Percentiles rank a stretch among this genome's conserved stretches.
Evolutionary conservation across 2,329 filamentous ascomycete species (phyloP).

Genomic region (Sphaceloma murrayae): DNA sequence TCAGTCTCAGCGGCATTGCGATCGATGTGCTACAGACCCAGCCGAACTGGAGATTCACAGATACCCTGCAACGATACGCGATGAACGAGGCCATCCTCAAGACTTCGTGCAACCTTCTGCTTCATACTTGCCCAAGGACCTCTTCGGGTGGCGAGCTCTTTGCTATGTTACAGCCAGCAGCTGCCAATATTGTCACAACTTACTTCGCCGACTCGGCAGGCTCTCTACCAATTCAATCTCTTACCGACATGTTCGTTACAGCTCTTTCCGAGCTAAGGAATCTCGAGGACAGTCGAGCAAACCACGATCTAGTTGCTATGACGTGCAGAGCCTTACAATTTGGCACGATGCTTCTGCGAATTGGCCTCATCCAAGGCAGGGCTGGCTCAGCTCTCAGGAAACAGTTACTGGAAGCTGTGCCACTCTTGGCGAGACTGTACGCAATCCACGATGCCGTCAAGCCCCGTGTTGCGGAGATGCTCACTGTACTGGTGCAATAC

Average conservation of each 20-base stretch:
- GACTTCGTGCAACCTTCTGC: slow-evolving; percentile 61
- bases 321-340: slow-evolving; percentile 56
- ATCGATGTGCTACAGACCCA: slow-evolving; percentile 81
- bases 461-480: slow-evolving; percentile 54
- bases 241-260: slow-evolving; percentile 59
- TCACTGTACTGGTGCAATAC: slow-evolving; percentile 65
- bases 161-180: slow-evolving; percentile 59
- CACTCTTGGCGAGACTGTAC: slow-evolving; percentile 66
- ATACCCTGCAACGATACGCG: slow-evolving; percentile 56
- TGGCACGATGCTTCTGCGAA: slow-evolving; percentile 59
- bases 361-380: slow-evolving; percentile 54
- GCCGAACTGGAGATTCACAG: slow-evolving; percentile 72
- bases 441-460: slow-evolving; percentile 59
- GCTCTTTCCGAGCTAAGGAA: slow-evolving; percentile 24
- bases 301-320: slow-evolving; percentile 33
- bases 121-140: no score
- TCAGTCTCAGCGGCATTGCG: slow-evolving; percentile 63
- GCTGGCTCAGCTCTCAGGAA: slow-evolving; percentile 53
- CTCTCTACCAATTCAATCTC: slow-evolving; percentile 65
- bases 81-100: slow-evolving; percentile 59
- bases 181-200: slow-evolving; percentile 64
- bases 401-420: slow-evolving; percentile 71
- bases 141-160: slow-evolving; percentile 50
- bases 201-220: slow-evolving; percentile 63
- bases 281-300: slow-evolving; percentile 24